Conservation (phyloP, 2,329 filamentous ascomycete species). For the Bretziella fagacearum region DNA sequence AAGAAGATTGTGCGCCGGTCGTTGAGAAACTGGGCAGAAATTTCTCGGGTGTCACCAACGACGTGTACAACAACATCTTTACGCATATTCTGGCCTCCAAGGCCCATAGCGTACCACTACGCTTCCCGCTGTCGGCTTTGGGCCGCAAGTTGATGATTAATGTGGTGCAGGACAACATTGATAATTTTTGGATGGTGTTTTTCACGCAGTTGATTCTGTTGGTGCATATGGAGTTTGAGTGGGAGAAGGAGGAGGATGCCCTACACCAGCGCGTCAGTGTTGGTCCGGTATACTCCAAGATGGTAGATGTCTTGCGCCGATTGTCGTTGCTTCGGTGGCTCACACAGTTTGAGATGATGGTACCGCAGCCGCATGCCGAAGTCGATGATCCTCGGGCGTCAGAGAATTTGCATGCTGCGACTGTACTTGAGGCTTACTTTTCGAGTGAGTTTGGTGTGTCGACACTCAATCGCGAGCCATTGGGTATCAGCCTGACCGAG, state of each 20-base stretch:
- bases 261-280: conserved; percentile 45
- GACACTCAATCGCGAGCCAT: conserved; percentile 31
- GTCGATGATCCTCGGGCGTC: conserved; percentile 24
- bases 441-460: conserved; percentile 47
- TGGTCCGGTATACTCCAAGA: conserved; percentile 48
- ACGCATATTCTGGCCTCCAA: conserved; percentile 20
- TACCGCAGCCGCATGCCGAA: conserved; percentile 26
- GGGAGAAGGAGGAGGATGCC: conserved; percentile 54
- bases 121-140: conserved; percentile 49
- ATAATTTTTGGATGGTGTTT: conserved; percentile 55
- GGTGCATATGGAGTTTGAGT: conserved; percentile 71
- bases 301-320: conserved; percentile 55
- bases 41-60: conserved; percentile 39
- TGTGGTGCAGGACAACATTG: conserved; percentile 62
- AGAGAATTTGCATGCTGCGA: conserved; percentile 28
- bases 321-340: conserved; percentile 61
- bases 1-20: conserved; percentile 63
- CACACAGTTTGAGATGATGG: conserved; percentile 37
- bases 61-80: conserved; percentile 37
- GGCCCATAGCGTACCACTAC: conserved; percentile 25
- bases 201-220: conserved; percentile 71
- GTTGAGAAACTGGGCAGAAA: conserved; percentile 49
- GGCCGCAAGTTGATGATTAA: conserved; percentile 59
- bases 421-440: conserved; percentile 36
- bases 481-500: conserved; percentile 46